phyloP scores from a whole-genome alignment of 2,329 filamentous ascomycete genomes.

The Hymenoscyphus fructigenus region DNA sequence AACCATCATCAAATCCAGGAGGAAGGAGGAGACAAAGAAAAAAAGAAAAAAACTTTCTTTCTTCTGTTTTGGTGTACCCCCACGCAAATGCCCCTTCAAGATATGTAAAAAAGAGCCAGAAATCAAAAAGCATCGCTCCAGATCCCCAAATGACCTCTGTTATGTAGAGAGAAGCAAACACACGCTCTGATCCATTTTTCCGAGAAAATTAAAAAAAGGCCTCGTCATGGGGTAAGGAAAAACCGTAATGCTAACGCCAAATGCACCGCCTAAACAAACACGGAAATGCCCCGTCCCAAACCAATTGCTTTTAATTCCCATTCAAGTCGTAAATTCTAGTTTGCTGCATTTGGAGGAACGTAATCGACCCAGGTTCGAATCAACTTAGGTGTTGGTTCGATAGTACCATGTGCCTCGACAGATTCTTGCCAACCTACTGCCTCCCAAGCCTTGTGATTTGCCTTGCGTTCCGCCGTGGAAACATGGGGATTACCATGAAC shows the following conservation, averaged over 20 bases:
- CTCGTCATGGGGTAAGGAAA: conserved; percentile 8
- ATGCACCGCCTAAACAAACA: conserved; percentile 25
- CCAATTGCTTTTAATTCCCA: conserved; percentile 14
- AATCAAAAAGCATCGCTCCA: conserved; percentile 6
- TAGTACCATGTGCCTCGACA: conserved; percentile 25
- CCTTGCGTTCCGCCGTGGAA: conserved; percentile 31
- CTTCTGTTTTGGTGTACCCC: background rate
- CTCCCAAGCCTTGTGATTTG: conserved; percentile 33
- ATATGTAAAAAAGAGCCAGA: conserved; percentile 14
- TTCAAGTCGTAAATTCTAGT: conserved; percentile 15
- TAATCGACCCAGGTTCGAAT: conserved; percentile 32
- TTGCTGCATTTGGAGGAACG: conserved; percentile 16
- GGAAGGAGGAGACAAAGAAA: background rate
- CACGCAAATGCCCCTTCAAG: background rate
- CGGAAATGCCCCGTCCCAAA: conserved; percentile 14
- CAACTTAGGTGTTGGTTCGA: conserved; percentile 28
- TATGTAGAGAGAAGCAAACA: conserved; percentile 9
- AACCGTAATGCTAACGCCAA: conserved; percentile 26
- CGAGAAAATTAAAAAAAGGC: background rate
- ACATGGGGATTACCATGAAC: conserved; percentile 25
- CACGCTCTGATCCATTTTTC: conserved; percentile 8
- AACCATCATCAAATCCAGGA: conserved; percentile 2
- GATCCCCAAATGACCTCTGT: background rate
- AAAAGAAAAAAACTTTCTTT: background rate
- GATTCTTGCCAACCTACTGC: conserved; percentile 37